Base-by-base conservation (phyloP, 2,329 filamentous ascomycete species). In the Fusarium lateritium region DNA sequence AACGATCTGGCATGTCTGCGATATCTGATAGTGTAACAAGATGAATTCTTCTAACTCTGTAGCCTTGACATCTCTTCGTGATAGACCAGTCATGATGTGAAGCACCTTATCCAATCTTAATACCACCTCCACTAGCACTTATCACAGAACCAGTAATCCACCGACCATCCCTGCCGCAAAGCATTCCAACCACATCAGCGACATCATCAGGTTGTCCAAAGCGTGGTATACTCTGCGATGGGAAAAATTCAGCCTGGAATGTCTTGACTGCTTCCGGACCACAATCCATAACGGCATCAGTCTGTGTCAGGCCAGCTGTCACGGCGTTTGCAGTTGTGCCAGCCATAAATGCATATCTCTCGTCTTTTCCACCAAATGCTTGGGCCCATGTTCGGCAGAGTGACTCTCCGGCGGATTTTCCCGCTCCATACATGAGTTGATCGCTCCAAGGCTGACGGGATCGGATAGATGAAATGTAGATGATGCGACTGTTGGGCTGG, bases 101-200 rank as follows among this genome's bases (percentile, higher is more conserved):
- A 28, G 7, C 7, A 11, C 1, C 8, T 62, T 8, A 76, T 2
- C 68, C 57, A 21, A 79, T 78, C 52, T 79, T 80, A 24, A 78
- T 75, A 7, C 76, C 76, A 2, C 79, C 79, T 40, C 78, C 78
- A 46, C 75, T 80, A 0, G 78, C 78, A 65, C 77, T 77, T 17
- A 80, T 31, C 6, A 79, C 77, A 39, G 69, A 75, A 1, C 79
- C 78, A 0, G 79, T 80, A 15, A 79, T 78, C 79, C 79, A 80
- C 51, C 78, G 65, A 0, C 74, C 76, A 56, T 78, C 77, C 0
- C 67, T 53, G 2, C 77, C 70, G n/a, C 77, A 79, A 7, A 80
- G 58, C 22, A 80, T 64, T 0, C 78, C 76, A 10, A 79, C 74
- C 2, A 77, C 77, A 67, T 78, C 76, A 5, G 79, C 79, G 15